Percentiles rank a stretch among this genome's conserved stretches.
phyloP scores from a whole-genome alignment of 257 asterid species.

The Leptodermis oblonga region DNA sequence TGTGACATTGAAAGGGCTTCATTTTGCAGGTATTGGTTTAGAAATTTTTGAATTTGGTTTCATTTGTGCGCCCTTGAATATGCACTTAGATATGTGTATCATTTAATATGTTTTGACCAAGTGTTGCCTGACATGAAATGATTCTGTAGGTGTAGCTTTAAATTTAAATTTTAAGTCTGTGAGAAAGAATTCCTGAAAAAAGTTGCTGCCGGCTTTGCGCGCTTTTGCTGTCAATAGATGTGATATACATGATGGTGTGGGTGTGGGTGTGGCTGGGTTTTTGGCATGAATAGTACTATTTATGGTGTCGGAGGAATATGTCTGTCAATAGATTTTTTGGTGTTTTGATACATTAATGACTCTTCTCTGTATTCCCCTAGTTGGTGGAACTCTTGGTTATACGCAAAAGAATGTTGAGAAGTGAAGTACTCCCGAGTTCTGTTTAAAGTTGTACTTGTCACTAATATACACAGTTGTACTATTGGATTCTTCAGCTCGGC shows the following conservation, averaged over 20 bases:
- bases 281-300: too few relatives aligned
- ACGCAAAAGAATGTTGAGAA: too few relatives aligned
- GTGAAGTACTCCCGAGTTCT: too few relatives aligned
- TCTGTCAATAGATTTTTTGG: too few relatives aligned
- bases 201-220: not conserved
- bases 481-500: too few relatives aligned
- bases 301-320: too few relatives aligned
- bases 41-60: conserved; percentile 30
- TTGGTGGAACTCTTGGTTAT: too few relatives aligned
- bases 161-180: not conserved
- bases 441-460: too few relatives aligned
- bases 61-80: conserved; percentile 23
- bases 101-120: conserved; percentile 11
- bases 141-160: conserved; percentile 15
- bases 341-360: too few relatives aligned
- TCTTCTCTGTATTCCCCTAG: too few relatives aligned
- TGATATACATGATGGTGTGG: too few relatives aligned
- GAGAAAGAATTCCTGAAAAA: not conserved
- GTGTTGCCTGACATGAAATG: conserved; percentile 14
- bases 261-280: not conserved
- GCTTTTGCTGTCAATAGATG: not conserved
- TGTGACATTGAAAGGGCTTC: conserved; percentile 35
- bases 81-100: conserved; percentile 23
- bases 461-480: too few relatives aligned
- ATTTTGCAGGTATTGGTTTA: conserved; percentile 36